Conservation (phyloP, 108 stramenopile species). For the Cyclotella cryptica region DNA sequence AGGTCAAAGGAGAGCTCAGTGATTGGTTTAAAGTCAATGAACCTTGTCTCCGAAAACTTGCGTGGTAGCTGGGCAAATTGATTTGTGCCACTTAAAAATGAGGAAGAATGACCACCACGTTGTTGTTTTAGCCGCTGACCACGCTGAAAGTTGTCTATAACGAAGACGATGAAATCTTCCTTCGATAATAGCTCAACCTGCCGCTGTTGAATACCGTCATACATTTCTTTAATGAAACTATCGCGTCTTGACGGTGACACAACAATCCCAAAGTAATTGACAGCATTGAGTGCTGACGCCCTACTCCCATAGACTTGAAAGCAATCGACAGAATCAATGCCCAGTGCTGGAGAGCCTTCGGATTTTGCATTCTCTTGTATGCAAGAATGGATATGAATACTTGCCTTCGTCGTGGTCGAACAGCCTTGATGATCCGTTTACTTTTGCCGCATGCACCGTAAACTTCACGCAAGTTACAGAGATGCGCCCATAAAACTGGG, state of each 20-base stretch:
- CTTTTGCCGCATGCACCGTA: not conserved
- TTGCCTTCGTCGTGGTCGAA: not conserved
- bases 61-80: conserved; percentile 1
- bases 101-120: not conserved
- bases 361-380: not conserved
- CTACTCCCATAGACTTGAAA: not conserved
- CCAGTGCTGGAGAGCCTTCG: not conserved
- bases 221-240: not conserved
- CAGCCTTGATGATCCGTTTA: not conserved
- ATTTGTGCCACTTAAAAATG: conserved; percentile 2
- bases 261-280: not conserved
- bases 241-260: not conserved
- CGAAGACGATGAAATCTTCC: not conserved
- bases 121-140: not conserved
- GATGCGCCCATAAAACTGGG: not conserved
- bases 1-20: not conserved
- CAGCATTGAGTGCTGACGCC: not conserved
- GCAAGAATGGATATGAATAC: not conserved
- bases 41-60: not conserved
- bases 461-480: not conserved
- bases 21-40: not conserved
- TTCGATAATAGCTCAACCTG: not conserved
- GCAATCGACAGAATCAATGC: conserved; percentile 11
- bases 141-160: not conserved
- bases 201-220: not conserved